Conservation (phyloP, 225 moss, liverwort and hornwort genomes). For the Pseudisothecium myosuroides region DNA sequence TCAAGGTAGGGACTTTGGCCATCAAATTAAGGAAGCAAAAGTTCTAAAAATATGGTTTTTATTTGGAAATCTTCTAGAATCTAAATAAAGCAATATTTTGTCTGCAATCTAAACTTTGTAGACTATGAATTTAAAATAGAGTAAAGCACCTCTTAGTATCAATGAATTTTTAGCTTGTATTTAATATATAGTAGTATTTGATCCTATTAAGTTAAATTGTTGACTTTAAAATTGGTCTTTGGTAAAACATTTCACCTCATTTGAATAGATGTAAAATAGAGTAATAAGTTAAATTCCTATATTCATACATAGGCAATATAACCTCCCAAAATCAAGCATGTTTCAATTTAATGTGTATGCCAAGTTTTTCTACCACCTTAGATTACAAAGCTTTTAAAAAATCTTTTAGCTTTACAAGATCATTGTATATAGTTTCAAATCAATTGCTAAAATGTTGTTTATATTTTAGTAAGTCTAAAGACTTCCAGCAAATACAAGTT, state of each 20-base stretch:
- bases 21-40: background rate
- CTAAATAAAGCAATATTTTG: background rate
- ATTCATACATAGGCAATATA: background rate
- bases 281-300: background rate
- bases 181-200: background rate
- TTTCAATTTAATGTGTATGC: background rate
- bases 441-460: too few species aligned
- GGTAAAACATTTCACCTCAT: background rate
- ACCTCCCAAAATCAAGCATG: background rate
- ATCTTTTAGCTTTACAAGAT: background rate
- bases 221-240: background rate
- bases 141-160: background rate
- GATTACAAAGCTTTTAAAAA: rapidly evolving
- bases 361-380: background rate
- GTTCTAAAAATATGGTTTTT: background rate
- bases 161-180: background rate
- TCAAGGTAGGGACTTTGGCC: background rate
- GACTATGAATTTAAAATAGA: background rate
- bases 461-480: too few species aligned
- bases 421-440: background rate
- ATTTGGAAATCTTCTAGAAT: background rate
- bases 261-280: background rate
- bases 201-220: background rate
- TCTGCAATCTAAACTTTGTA: background rate
- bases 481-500: background rate